Percentiles rank a stretch among this genome's conserved stretches.
Conservation (phyloP, 1,139 yeast species). For the Citeromyces hawaiiensis region DNA sequence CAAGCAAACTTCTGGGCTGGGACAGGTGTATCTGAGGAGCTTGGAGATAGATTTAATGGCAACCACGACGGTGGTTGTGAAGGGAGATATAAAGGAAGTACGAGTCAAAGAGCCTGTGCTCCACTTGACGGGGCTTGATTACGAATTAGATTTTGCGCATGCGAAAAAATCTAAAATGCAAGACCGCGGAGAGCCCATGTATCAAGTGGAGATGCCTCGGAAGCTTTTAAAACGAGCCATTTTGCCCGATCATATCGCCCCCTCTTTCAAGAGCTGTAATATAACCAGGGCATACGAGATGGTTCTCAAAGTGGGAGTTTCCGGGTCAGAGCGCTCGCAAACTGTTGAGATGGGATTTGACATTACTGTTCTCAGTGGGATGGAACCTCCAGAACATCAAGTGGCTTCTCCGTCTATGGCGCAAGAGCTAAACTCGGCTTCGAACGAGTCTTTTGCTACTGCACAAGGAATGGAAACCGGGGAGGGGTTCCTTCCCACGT, state of each 20-base stretch:
- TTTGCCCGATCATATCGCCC: constrained; percentile 38
- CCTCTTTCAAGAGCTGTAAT: constrained; percentile 46
- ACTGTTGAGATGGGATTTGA: constrained; percentile 1
- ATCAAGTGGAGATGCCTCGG: constrained; percentile 33
- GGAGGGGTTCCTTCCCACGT: neutral
- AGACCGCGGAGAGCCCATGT: constrained; percentile 10
- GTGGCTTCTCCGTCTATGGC: neutral
- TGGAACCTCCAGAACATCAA: neutral
- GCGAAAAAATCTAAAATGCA: constrained; percentile 10
- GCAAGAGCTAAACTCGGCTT: neutral
- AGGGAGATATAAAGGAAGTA: constrained; percentile 6
- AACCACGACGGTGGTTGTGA: constrained; percentile 8
- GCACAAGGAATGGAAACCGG: neutral
- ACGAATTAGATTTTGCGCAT: constrained; percentile 26
- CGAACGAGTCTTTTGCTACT: neutral
- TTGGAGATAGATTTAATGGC: constrained; percentile 21
- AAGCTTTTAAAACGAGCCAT: constrained; percentile 24
- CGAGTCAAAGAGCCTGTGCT: constrained; percentile 13
- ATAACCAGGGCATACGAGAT: constrained; percentile 34
- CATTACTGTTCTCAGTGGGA: neutral
- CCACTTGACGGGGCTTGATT: constrained; percentile 21
- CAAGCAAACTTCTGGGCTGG: constrained; percentile 34
- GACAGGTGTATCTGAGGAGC: constrained; percentile 27
- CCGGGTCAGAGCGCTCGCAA: neutral
- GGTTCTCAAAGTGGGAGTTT: constrained; percentile 28